Evolutionary conservation across 2,329 filamentous ascomycete genomes (phyloP).

Genomic region (Pyrenochaeta sp.): DNA sequence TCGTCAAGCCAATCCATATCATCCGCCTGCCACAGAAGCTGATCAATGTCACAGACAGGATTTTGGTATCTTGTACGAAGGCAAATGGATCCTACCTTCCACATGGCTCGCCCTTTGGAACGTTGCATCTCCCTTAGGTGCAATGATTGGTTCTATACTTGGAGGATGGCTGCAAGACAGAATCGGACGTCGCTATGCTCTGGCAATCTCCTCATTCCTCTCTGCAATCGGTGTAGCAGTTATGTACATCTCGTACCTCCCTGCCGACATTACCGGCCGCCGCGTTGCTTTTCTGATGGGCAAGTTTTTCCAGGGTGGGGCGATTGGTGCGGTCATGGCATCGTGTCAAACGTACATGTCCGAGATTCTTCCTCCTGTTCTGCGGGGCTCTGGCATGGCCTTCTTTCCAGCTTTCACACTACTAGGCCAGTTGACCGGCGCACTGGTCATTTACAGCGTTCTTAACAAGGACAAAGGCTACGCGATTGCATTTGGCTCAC

Average conservation of each 20-base stretch:
- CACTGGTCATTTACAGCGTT: constrained; percentile 48
- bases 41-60: constrained; percentile 23
- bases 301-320: constrained; percentile 57
- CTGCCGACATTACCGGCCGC: constrained; percentile 27
- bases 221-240: constrained; percentile 39
- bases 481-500: constrained; percentile 53
- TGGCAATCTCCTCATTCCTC: constrained; percentile 33
- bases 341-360: constrained; percentile 58
- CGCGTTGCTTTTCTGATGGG: constrained; percentile 53
- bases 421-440: constrained; percentile 59
- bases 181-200: constrained; percentile 32
- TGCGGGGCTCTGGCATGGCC: constrained; percentile 59
- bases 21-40: not conserved
- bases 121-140: constrained; percentile 33
- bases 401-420: constrained; percentile 61
- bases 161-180: constrained; percentile 39
- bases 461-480: constrained; percentile 46
- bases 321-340: constrained; percentile 56
- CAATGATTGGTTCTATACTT: constrained; percentile 35
- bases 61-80: constrained; percentile 32
- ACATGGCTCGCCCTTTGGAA: constrained; percentile 42
- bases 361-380: constrained; percentile 57
- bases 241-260: constrained; percentile 41
- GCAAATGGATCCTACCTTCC: constrained; percentile 39
- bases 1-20: not conserved